These are phyloP conservation scores for Amylocystis lapponica DNA, from an alignment of 768 basidiomycete species.

Conservation along the genomic window DNA sequence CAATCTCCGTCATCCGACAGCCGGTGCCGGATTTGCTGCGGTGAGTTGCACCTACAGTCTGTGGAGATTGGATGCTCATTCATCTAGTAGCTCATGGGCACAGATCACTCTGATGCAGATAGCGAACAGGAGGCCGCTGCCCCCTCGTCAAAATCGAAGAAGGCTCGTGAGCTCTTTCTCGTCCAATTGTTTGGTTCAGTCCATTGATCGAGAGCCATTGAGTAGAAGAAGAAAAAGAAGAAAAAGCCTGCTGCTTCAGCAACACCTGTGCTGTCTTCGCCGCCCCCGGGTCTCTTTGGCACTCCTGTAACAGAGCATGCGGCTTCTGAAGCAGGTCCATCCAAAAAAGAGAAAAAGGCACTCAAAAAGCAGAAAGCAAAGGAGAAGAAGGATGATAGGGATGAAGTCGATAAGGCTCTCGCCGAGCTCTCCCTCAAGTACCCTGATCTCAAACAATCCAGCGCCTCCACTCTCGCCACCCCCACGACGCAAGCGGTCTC, in stretches of 20 bases:
- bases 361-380: constrained; percentile 62
- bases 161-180: constrained; percentile 20
- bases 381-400: constrained; percentile 48
- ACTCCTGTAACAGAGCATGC: constrained; percentile 1
- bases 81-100: constrained; percentile 9
- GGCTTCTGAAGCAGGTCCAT: constrained; percentile 7
- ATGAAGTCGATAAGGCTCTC: constrained; percentile 81
- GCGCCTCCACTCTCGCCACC: constrained; percentile 20
- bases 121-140: constrained; percentile 9
- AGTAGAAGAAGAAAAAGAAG: constrained; percentile 24
- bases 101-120: constrained; percentile 4
- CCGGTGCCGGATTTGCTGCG: constrained; percentile 16
- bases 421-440: constrained; percentile 81
- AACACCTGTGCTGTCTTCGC: constrained; percentile 5
- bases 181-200: not conserved
- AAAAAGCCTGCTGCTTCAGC: constrained; percentile 18
- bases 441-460: constrained; percentile 42
- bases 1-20: constrained; percentile 11
- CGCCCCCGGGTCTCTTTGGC: too few species aligned
- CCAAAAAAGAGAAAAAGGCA: constrained; percentile 47
- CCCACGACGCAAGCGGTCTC: constrained; percentile 22
- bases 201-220: not conserved
- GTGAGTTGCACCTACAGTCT: constrained; percentile 7
- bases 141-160: constrained; percentile 20
- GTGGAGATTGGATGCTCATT: not conserved